Evolutionary conservation across 2,329 filamentous ascomycete genomes (phyloP), one percentile per base, ranked within the genome.

Genomic region (Elsinoe ampelina): DNA sequence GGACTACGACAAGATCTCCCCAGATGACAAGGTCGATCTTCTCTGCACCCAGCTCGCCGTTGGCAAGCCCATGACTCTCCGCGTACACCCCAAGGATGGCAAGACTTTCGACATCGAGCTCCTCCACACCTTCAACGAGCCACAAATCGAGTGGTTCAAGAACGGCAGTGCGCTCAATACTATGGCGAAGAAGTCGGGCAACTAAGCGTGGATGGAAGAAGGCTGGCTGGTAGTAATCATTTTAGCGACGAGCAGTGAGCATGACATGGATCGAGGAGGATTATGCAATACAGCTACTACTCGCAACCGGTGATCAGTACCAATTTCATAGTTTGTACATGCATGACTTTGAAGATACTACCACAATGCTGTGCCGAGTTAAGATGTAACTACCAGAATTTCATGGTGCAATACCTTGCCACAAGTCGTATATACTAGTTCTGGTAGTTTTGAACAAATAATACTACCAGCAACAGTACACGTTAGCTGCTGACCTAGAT

Each of bases 131-230:
- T 98, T 95, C 85, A 98, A 98, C 81, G 89, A 89, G 73, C 84
- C 87, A 66, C 93, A 98, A 80, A 86, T 98, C 62, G 87, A 96
- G 78, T 98, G 93, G 93, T 98, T 98, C 83, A 91, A 90, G 82
- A 95, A 97, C 74, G 93, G 93, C 64, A 91, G 86, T 69, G 93
- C 93, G 57, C 81, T 98, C 64, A 98, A 98, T 84, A 96, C 91
- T 67, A 98, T 98, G 92, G 91, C 92, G 65, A 95, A 93, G 84
- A 60, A 66, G 55, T 20, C 42, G 30, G 45, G 58, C 20, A 15
- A 57, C 26, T 58, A 59, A n/a, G n/a, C 12, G 42, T 11, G 7
- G 43, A 19, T 26, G 51, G 17, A 36, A 54, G 22, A 54, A 17
- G 54, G 36, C 35, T 10, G 54, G 36, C 35, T 10, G 30, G 26